Base-by-base conservation (phyloP, 306 rosid genomes). In the Fagus crenata region DNA sequence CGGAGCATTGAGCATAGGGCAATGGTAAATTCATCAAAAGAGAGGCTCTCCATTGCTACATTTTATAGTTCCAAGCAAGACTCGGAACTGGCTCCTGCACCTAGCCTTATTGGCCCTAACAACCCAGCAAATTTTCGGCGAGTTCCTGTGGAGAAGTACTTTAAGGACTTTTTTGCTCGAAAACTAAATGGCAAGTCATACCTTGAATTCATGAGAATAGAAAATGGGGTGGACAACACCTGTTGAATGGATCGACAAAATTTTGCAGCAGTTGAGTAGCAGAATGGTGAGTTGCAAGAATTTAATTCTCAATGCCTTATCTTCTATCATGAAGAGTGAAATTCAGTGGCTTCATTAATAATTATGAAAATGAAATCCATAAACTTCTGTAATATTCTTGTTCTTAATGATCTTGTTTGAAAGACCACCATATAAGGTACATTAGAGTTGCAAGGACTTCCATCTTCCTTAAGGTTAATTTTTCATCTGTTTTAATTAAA, bases 151-250 rank as follows among this genome's bases (percentile, higher is more conserved):
- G 83, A 73, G 63, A 56, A 67, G 53, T 80, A 80, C 43, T 42
- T 67, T 31, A 74, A 74, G 54, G 71, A 68, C 18, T 74, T 80
- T 76, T 74, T 80, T 18, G 79, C 74, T 7, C 74, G 64, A 7
- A 80, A 75, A 46, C 79, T 80, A 37, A 68, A 51, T 12, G 83
- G 83, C 12, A 74, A 80, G 67, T 80, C 79, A 4, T 58, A 80
- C 70, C 54, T 80, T 67, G 75, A 80, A 33, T 80, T 55, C 67
- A 74, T 74, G 83, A 80, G 79, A 74, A 56, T 74, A 54, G 71
- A 56, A 28, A 72, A 63, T 39, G 73, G 40, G 17, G 53, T 37
- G 40, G 59, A 35, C 12, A 18, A 36, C 33, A 15, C 36, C 40
- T 36, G 31, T 28, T 76, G 65, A 63, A 13, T 53, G 7, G 9